Base-by-base conservation (phyloP, 2,329 filamentous ascomycete species). In the Fusarium solani-melongenae region DNA sequence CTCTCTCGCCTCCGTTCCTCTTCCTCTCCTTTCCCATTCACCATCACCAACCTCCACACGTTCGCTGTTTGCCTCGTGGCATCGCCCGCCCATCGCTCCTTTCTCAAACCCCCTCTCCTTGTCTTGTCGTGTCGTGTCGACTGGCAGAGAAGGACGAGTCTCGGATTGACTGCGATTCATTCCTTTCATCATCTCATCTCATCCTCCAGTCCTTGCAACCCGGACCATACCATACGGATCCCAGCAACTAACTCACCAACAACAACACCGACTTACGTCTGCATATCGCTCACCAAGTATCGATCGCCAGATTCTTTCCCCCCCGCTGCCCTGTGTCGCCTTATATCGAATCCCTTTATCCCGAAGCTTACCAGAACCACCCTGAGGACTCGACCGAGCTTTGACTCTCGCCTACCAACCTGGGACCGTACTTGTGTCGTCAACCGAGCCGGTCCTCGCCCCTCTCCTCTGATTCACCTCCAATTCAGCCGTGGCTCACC, bases 261-360 rank as follows among this genome's bases (percentile, higher is more conserved):
- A 51, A 31, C 27, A 77, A 66, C 57, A 70, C 70, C 66, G 51
- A 75, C 27, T 68, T 75, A 72, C 74, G 56, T 55, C 71, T 74
- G 38, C 70, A 77, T 78, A 74, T 73, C 69, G 65, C 74, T 75
- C 76, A 66, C 60, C 55, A 66, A 77, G 66, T 73, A 77, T 77
- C 57, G 53, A 73, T 76, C 56, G 56, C 36, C 63, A 41, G 17
- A 53, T 69, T 69, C 46, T 60, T 72, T 57, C 31, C 44, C 22
- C 3, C 22, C 3, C 38, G 17, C 53, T 34, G 51, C 58, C 49
- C 46, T 34, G 63, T 46, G 51, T 56, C 53, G 46, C 57, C 41
- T 27, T 57, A 34, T 46, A 41, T 31, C 41, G 46, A 51, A 51
- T 51, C 46, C 46, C 46, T 29, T 51, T 51, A 51, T 51, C 17